Conservation (phyloP, 2,329 filamentous ascomycete species). For the Hirsutella rhossiliensis region DNA sequence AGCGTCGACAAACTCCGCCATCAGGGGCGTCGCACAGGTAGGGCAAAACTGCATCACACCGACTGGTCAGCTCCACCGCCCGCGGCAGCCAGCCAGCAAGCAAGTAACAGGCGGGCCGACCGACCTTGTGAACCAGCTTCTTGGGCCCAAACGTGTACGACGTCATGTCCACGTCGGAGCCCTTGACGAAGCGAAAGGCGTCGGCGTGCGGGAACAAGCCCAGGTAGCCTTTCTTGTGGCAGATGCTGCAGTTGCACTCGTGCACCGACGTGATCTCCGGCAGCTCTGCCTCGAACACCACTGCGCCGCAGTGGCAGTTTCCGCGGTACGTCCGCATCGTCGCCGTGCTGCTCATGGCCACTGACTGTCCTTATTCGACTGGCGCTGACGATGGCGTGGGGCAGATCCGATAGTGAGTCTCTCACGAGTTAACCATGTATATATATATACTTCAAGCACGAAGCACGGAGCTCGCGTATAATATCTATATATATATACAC, state of each 20-base stretch:
- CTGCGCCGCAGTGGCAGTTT: conserved; percentile 45
- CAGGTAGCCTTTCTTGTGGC: conserved; percentile 35
- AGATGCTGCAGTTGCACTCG: conserved; percentile 58
- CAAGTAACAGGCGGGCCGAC: too few relatives aligned
- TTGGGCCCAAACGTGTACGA: conserved; percentile 30
- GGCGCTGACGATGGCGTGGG: too few relatives aligned
- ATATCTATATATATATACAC: too few relatives aligned
- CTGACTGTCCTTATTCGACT: too few relatives aligned
- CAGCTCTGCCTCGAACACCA: conserved; percentile 36
- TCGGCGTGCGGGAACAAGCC: conserved; percentile 20
- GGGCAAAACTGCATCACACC: conserved; percentile 37
- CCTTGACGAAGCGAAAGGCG: conserved; percentile 33
- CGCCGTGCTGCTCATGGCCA: conserved; percentile 3
- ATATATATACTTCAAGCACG: too few relatives aligned
- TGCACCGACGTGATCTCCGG: conserved; percentile 44
- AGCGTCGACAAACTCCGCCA: conserved; percentile 9
- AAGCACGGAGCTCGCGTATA: too few relatives aligned
- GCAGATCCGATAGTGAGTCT: too few relatives aligned
- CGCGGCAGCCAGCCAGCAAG: too few relatives aligned
- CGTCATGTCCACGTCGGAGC: conserved; percentile 25
- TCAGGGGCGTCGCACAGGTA: conserved; percentile 32
- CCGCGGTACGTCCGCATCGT: conserved; percentile 40
- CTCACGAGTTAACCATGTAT: too few relatives aligned
- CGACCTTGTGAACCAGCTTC: conserved; percentile 28
- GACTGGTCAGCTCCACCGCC: too few relatives aligned